phyloP scores from a whole-genome alignment of 345 rosid genomes.

The Eucalyptus shirleyi region DNA sequence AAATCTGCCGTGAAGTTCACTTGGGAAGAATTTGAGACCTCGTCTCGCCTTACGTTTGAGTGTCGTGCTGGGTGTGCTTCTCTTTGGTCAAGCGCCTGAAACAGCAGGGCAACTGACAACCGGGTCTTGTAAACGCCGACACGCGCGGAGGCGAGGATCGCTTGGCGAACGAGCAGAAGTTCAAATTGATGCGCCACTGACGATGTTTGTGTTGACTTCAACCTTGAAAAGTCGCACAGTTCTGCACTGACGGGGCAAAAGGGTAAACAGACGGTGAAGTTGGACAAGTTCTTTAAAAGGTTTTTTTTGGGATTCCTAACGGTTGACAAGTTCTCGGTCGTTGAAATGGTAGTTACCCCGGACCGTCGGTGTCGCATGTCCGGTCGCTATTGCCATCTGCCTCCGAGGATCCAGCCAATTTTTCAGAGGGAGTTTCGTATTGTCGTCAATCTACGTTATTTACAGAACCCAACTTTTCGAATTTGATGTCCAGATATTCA shows the following conservation, averaged over 20 bases:
- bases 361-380: neutral
- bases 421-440: neutral
- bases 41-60: neutral
- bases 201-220: neutral
- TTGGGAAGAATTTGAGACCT: neutral
- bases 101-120: neutral
- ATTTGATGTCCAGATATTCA: neutral
- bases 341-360: neutral
- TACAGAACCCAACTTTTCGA: neutral
- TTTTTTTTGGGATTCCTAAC: neutral
- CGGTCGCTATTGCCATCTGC: neutral
- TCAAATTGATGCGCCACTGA: neutral
- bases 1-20: neutral
- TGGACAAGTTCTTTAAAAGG: neutral
- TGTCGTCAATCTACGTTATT: neutral
- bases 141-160: neutral
- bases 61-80: neutral
- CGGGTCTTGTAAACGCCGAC: neutral
- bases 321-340: neutral
- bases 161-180: neutral
- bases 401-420: neutral
- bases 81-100: neutral
- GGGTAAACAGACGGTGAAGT: neutral
- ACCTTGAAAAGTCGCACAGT: neutral
- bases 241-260: neutral